Percentiles rank a stretch among this genome's conserved stretches.
Evolutionary conservation across 345 rosid genomes (phyloP).

Genomic region (Syzygium grande): DNA sequence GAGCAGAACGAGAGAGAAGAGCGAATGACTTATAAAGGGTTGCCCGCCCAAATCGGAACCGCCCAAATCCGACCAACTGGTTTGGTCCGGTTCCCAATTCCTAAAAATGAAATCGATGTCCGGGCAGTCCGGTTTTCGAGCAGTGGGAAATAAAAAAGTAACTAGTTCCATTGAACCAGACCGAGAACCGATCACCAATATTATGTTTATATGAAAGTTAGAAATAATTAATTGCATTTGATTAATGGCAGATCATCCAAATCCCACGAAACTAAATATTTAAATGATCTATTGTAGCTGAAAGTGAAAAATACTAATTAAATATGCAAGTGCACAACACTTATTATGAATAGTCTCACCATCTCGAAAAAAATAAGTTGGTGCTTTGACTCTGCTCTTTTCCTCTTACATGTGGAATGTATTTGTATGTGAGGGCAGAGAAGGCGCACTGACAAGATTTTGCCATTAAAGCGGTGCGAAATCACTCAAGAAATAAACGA

Average conservation of each 20-base stretch:
- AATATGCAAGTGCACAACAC: background rate
- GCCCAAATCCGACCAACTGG: too few species aligned
- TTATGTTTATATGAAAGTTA: background rate
- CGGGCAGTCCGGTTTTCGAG: too few species aligned
- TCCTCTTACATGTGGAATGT: background rate
- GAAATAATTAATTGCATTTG: background rate
- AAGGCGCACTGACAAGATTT: too few species aligned
- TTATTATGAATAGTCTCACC: background rate
- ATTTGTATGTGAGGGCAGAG: background rate
- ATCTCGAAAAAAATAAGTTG: background rate
- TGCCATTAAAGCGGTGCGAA: too few species aligned
- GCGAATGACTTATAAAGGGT: background rate
- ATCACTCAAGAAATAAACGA: too few species aligned
- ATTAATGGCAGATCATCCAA: background rate
- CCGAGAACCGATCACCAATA: too few species aligned
- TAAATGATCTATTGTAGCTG: background rate
- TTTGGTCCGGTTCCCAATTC: too few species aligned
- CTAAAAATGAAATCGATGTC: too few species aligned
- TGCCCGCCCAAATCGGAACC: too few species aligned
- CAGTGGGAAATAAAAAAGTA: too few species aligned
- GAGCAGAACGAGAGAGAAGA: background rate
- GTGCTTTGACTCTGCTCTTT: background rate
- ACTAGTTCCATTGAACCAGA: too few species aligned
- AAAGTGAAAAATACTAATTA: background rate
- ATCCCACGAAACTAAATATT: background rate